A percentile compares a stretch with the other conserved stretches of the same genome.
phyloP scores from a whole-genome alignment of 805 yeast species.

The Candida methanosorbosa region DNA sequence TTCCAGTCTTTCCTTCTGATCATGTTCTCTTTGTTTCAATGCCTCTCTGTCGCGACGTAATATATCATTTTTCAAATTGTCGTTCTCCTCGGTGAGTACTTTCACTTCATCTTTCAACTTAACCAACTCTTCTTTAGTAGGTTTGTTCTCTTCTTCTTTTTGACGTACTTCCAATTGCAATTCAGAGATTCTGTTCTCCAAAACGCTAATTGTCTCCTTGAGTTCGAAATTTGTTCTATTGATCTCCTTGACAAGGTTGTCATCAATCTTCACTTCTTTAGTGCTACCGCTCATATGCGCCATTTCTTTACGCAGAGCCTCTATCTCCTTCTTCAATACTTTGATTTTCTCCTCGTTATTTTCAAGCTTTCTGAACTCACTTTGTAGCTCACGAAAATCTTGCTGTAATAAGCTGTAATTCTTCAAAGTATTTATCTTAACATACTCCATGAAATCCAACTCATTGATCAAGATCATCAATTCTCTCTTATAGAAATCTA shows the following conservation, averaged over 20 bases:
- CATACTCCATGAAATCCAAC: conserved; percentile 46
- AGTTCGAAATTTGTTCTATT: too few relatives aligned
- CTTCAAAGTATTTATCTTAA: background rate
- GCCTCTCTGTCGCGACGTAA: background rate
- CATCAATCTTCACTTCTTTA: too few relatives aligned
- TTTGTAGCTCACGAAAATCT: background rate
- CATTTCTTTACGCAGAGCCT: too few relatives aligned
- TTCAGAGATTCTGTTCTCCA: too few relatives aligned
- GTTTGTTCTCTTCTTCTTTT: too few relatives aligned
- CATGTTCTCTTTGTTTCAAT: background rate
- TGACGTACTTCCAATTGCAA: too few relatives aligned
- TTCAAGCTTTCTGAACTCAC: conserved; percentile 3
- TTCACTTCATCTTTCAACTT: background rate
- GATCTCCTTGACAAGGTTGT: too few relatives aligned
- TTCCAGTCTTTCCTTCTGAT: background rate
- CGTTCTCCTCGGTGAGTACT: background rate
- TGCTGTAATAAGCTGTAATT: background rate
- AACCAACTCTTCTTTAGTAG: background rate
- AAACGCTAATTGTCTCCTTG: too few relatives aligned
- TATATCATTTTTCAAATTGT: background rate
- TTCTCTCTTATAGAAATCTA: conserved; percentile 48
- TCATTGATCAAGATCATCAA: conserved; percentile 49
- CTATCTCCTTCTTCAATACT: background rate
- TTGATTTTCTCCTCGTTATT: conserved; percentile 16
- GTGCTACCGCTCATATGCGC: too few relatives aligned